Evolutionary conservation across 1,284 basidiomycete genomes (phyloP).

Genomic region (Microbotryum intermedium): DNA sequence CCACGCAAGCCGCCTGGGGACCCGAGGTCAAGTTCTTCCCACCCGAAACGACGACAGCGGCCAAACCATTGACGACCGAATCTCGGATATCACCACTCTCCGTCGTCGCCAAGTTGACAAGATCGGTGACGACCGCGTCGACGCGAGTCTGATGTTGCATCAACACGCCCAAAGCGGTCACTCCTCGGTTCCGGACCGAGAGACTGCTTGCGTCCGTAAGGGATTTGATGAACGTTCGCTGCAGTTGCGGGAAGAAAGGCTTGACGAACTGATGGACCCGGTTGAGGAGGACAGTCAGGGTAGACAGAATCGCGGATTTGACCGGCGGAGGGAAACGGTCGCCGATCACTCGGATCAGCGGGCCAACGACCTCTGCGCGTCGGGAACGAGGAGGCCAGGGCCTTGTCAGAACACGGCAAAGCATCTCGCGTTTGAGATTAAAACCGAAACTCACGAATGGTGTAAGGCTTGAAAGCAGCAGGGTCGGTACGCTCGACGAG

Average conservation of each 20-base stretch:
- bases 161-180: conserved; percentile 75
- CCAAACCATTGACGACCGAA: conserved; percentile 66
- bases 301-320: conserved; percentile 76
- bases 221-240: conserved; percentile 94
- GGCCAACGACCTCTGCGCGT: conserved; percentile 5
- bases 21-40: conserved; percentile 67
- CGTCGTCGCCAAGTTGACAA: conserved; percentile 48
- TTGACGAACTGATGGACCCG: conserved; percentile 82
- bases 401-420: neutral
- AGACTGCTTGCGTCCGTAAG: conserved; percentile 69
- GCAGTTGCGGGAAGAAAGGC: conserved; percentile 97
- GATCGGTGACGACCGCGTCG: conserved; percentile 60
- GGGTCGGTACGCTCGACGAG: conserved; percentile 85
- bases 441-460: conserved; percentile 48
- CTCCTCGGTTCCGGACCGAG: conserved; percentile 73
- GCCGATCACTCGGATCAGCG: conserved; percentile 35
- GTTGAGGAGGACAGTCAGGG: conserved; percentile 71
- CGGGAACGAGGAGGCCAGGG: neutral
- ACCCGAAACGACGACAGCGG: conserved; percentile 65
- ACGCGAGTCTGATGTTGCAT: conserved; percentile 83
- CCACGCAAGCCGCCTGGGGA: conserved; percentile 60
- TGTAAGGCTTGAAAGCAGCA: conserved; percentile 85
- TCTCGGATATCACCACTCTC: conserved; percentile 63
- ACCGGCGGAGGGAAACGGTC: conserved; percentile 70
- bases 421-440: too few relatives aligned